Evolutionary conservation across 257 asterid species (phyloP), one percentile per base, ranked within the genome.

Genomic region (Striga asiatica): DNA sequence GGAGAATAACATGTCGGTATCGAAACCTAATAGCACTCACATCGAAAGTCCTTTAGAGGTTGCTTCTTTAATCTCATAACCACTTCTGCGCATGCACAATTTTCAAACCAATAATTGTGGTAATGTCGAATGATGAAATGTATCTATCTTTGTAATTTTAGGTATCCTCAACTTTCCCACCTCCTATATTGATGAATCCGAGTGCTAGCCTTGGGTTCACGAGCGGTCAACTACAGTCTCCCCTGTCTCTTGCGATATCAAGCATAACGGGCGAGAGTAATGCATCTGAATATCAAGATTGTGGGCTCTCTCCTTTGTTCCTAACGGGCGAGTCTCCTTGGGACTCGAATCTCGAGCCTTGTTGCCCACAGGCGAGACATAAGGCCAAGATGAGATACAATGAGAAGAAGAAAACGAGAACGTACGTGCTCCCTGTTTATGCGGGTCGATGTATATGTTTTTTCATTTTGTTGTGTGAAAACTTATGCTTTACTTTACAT

Each of bases 321-420:
- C 76, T 86, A 2, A 31, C 74, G 0, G 67, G 77, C 6, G 91
- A 78, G 12, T 70, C 89, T 2, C 77, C 73, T 2, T 84, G 93
- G 91, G 85, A 88, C 13, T 64, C 85, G 0, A 76, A 61, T 47
- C 57, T 76, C 12, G 84, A 81, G 55, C 35, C 66, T 16, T 67
- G 71, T 39, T 59, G 77, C 60, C 93, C 89, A 23, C 82, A 64
- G 41, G 86, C 89, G 10, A 76, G 98, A 64, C 86, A 78, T 34
- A 76, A 79, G 58, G 98, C 98, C 20, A 83, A 74, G 83, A 84
- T 83, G 81, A 80, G 98, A 70, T 89, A 83, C 74, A 70, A 76
- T 8, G 98, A 81, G 50, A 89, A 89, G 73, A 86, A 81, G 84
- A 83, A 83, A 66, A 86, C 78, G 25, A 69, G 96, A 63, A 81